A percentile compares a stretch with the other conserved stretches of the same genome.
Evolutionary conservation across 2,329 filamentous ascomycete genomes (phyloP).

Genomic region (Akanthomyces dipterigenus): DNA sequence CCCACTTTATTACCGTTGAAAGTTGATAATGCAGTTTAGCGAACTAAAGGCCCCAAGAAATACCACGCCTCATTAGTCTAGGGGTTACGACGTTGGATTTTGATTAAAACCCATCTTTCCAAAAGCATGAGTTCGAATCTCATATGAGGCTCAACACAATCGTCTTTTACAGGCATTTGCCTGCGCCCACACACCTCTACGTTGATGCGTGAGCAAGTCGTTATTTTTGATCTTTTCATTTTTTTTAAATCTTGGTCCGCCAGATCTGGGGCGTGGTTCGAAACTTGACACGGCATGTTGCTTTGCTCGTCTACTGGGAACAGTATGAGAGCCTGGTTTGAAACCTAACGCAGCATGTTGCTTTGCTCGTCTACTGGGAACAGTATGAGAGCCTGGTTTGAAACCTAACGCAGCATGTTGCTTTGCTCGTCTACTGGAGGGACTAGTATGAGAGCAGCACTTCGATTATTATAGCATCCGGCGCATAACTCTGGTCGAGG

Average conservation of each 20-base stretch:
- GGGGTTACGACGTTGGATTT: constrained; percentile 20
- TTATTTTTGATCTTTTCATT: not conserved
- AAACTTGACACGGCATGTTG: too few relatives aligned
- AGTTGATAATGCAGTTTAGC: not conserved
- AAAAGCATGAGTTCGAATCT: constrained; percentile 20
- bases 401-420: too few relatives aligned
- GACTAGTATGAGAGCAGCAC: too few relatives aligned
- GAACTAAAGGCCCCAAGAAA: not conserved
- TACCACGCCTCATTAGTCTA: constrained; percentile 17
- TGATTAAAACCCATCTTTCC: constrained; percentile 14
- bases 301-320: too few relatives aligned
- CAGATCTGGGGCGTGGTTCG: too few relatives aligned
- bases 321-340: too few relatives aligned
- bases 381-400: too few relatives aligned
- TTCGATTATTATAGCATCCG: too few relatives aligned
- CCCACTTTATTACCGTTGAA: not conserved
- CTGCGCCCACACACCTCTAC: not conserved
- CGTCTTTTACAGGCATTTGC: not conserved
- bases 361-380: too few relatives aligned
- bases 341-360: too few relatives aligned
- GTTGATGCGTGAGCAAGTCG: not conserved
- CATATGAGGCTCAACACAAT: constrained; percentile 14
- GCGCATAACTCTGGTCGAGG: not conserved
- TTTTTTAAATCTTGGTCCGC: too few relatives aligned
- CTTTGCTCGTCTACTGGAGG: too few relatives aligned